phyloP scores from a whole-genome alignment of 345 rosid species.

The Toxicodendron radicans region DNA sequence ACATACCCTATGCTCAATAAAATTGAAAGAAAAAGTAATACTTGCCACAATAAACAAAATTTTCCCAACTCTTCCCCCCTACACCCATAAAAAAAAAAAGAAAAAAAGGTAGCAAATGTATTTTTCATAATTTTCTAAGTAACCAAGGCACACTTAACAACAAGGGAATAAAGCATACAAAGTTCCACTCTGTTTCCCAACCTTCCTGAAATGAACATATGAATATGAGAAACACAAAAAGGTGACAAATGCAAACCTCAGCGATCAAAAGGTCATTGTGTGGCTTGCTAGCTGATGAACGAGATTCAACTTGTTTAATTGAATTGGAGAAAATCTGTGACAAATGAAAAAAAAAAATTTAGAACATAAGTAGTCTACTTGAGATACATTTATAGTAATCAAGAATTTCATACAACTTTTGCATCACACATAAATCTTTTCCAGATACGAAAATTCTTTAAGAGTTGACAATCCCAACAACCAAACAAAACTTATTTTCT shows the following conservation, averaged over 20 bases:
- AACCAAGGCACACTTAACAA: neutral
- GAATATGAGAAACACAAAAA: slow-evolving; percentile 4
- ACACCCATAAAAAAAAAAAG: too few species aligned
- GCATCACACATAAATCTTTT: neutral
- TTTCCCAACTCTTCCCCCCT: neutral
- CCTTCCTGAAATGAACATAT: neutral
- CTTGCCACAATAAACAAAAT: too few species aligned
- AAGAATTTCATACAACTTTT: neutral
- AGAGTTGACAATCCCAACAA: neutral
- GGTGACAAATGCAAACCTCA: slow-evolving; percentile 55
- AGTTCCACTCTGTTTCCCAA: neutral
- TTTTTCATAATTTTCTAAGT: neutral
- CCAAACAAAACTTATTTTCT: neutral
- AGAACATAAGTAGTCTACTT: slow-evolving; percentile 7
- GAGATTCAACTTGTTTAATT: slow-evolving; percentile 54
- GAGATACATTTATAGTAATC: neutral
- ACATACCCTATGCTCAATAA: too few species aligned
- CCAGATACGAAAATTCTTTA: neutral
- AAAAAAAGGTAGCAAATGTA: neutral
- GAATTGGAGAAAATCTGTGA: slow-evolving; percentile 60
- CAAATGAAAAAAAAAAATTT: slow-evolving; percentile 16
- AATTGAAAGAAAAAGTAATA: too few species aligned
- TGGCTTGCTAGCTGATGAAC: slow-evolving; percentile 59
- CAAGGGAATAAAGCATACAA: slow-evolving; percentile 9
- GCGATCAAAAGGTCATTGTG: slow-evolving; percentile 58